Conservation (phyloP, 805 yeast genomes). For the Teunomyces gatunensis region DNA sequence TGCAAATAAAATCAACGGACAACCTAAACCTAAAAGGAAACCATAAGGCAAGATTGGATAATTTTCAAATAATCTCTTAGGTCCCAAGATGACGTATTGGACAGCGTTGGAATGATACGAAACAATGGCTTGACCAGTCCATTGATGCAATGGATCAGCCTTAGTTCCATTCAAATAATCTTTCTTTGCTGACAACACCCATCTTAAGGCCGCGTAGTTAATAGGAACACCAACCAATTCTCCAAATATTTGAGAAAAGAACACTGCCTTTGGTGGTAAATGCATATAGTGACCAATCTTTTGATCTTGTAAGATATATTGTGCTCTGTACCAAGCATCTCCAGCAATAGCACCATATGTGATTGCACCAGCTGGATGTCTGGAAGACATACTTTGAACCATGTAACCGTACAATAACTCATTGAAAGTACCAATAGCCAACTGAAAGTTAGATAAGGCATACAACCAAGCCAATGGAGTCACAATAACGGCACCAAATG, state of each 20-base stretch:
- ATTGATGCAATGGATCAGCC: slow-evolving; percentile 47
- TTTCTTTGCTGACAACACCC: slow-evolving; percentile 43
- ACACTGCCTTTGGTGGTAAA: slow-evolving; percentile 50
- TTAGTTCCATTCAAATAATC: slow-evolving; percentile 33
- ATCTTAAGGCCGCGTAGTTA: slow-evolving; percentile 47
- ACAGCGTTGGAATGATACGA: slow-evolving; percentile 46
- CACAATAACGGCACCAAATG: slow-evolving; percentile 44
- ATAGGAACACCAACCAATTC: slow-evolving; percentile 51
- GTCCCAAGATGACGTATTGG: slow-evolving; percentile 50
- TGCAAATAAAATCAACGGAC: slow-evolving; percentile 34
- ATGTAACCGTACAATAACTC: slow-evolving; percentile 48
- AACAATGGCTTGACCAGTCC: slow-evolving; percentile 48
- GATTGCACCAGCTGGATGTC: slow-evolving; percentile 49
- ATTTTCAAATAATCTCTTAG: slow-evolving; percentile 38
- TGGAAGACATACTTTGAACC: slow-evolving; percentile 27
- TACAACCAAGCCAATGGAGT: slow-evolving; percentile 50
- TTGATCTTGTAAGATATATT: slow-evolving; percentile 34
- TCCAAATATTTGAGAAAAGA: slow-evolving; percentile 51
- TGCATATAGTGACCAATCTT: slow-evolving; percentile 54
- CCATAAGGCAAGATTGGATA: slow-evolving; percentile 48
- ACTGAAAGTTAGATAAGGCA: slow-evolving; percentile 50
- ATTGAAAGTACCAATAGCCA: slow-evolving; percentile 52
- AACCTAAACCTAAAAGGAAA: slow-evolving; percentile 37
- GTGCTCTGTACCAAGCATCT: slow-evolving; percentile 46
- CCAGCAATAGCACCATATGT: slow-evolving; percentile 52